phyloP scores from a whole-genome alignment of 2,329 filamentous ascomycete species.

The Calonectria pseudoreteaudii region DNA sequence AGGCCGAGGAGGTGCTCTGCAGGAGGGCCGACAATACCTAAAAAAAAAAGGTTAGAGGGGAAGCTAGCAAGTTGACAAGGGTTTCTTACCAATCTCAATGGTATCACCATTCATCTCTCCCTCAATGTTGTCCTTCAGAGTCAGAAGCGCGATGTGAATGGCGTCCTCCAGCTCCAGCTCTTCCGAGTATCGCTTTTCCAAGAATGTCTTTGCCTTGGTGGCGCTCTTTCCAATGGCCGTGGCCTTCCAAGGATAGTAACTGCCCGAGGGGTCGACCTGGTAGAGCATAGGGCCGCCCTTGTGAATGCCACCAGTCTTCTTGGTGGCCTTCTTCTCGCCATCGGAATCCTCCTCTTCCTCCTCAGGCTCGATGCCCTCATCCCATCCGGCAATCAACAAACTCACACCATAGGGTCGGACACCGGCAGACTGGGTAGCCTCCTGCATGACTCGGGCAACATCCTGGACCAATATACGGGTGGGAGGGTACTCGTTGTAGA shows the following conservation, averaged over 20 bases:
- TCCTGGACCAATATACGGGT: constrained; percentile 99
- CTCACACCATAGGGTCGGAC: constrained; percentile 97
- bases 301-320: constrained; percentile 94
- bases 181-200: constrained; percentile 99
- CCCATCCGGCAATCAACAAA: constrained; percentile 95
- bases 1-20: constrained; percentile 93
- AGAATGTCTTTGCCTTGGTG: constrained; percentile 97
- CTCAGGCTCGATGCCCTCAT: constrained; percentile 94
- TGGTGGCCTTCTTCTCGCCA: constrained; percentile 76
- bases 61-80: not conserved
- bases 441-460: constrained; percentile 97
- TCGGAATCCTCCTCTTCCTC: constrained; percentile 69
- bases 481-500: constrained; percentile 99
- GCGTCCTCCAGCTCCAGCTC: constrained; percentile 97
- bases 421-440: constrained; percentile 97
- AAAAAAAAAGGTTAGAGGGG: constrained; percentile 37
- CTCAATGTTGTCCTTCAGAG: constrained; percentile 98
- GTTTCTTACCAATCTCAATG: constrained; percentile 87
- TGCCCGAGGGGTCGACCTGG: constrained; percentile 98
- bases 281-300: constrained; percentile 98
- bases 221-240: constrained; percentile 99
- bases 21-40: constrained; percentile 94
- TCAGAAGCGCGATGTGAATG: constrained; percentile 96
- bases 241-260: constrained; percentile 99
- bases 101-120: constrained; percentile 99